A percentile compares a stretch with the other conserved stretches of the same genome.
Evolutionary conservation across 768 basidiomycete genomes (phyloP).

Genomic region (Tricholoma matsutake): DNA sequence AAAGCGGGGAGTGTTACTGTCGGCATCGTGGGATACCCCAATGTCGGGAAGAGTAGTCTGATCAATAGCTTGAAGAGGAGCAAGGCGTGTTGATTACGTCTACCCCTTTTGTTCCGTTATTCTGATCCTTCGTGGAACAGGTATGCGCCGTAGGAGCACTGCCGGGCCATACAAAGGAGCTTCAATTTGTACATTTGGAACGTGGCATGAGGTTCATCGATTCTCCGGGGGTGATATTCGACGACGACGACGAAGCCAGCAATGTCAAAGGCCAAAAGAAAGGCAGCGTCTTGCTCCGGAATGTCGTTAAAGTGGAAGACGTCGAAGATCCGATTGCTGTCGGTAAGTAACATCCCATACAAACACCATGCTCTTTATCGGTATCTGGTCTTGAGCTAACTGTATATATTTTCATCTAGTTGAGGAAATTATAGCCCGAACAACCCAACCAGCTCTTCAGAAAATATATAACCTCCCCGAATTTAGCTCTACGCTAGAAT

Average conservation of each 20-base stretch:
- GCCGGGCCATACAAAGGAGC: slow-evolving; percentile 88
- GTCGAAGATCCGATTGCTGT: slow-evolving; percentile 88
- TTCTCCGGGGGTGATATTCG: slow-evolving; percentile 97
- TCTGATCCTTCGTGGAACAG: slow-evolving; percentile 29
- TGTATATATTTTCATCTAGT: slow-evolving; percentile 42
- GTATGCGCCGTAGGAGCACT: slow-evolving; percentile 95
- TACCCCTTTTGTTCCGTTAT: not conserved
- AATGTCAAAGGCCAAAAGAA: slow-evolving; percentile 46
- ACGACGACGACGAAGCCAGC: slow-evolving; percentile 59
- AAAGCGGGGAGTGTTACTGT: slow-evolving; percentile 72
- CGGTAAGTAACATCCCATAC: slow-evolving; percentile 46
- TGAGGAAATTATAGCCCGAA: slow-evolving; percentile 80
- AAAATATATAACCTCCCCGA: slow-evolving; percentile 85
- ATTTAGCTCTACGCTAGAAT: slow-evolving; percentile 70
- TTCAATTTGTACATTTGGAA: slow-evolving; percentile 90
- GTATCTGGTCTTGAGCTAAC: not conserved
- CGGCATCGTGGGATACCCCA: slow-evolving; percentile 94
- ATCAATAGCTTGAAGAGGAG: slow-evolving; percentile 90
- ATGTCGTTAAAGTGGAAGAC: slow-evolving; percentile 89
- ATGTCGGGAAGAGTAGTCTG: slow-evolving; percentile 93
- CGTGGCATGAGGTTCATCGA: slow-evolving; percentile 91
- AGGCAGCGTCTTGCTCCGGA: slow-evolving; percentile 72
- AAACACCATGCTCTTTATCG: not conserved
- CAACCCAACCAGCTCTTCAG: slow-evolving; percentile 65
- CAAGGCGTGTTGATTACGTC: slow-evolving; percentile 47